These are phyloP conservation scores for Ganoderma meredithae DNA, from an alignment of 1,284 basidiomycete genomes.

Conservation along the genomic window DNA sequence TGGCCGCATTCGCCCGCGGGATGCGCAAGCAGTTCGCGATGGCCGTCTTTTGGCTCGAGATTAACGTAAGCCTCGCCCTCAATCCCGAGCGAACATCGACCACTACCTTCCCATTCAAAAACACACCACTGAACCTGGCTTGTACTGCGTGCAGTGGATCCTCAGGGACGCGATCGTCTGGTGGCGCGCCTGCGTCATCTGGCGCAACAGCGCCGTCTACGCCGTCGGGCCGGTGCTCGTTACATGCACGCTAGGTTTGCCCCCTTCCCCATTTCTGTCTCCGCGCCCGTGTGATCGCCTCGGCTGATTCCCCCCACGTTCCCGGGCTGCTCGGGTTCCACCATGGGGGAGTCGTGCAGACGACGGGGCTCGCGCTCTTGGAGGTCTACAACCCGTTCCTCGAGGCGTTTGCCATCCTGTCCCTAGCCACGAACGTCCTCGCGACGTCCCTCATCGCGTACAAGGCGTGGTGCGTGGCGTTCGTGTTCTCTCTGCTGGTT, in stretches of 20 bases:
- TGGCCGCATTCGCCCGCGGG: neutral
- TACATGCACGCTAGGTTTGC: neutral
- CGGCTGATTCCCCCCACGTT: neutral
- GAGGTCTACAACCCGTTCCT: neutral
- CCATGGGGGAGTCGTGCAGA: too few species aligned
- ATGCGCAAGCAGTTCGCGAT: neutral
- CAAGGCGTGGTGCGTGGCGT: constrained; percentile 10
- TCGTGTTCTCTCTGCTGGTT: too few species aligned
- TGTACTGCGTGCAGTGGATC: neutral
- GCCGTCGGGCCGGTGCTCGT: neutral
- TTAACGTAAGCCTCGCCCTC: neutral
- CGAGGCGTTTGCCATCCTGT: neutral
- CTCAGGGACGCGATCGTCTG: neutral
- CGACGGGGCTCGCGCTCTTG: neutral
- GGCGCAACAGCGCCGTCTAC: neutral
- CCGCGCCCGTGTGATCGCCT: neutral
- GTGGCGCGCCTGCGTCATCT: neutral
- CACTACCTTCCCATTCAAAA: neutral
- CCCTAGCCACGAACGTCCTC: constrained; percentile 3
- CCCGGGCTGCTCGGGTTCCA: neutral
- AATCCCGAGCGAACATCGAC: neutral
- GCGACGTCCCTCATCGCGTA: constrained; percentile 6
- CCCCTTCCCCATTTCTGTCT: neutral
- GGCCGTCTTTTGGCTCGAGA: neutral
- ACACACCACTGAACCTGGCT: neutral